A percentile compares a stretch with the other conserved stretches of the same genome.
These are phyloP conservation scores for Claviceps quebecensis DNA, from an alignment of 2,329 filamentous ascomycete genomes.

Conservation along the genomic window DNA sequence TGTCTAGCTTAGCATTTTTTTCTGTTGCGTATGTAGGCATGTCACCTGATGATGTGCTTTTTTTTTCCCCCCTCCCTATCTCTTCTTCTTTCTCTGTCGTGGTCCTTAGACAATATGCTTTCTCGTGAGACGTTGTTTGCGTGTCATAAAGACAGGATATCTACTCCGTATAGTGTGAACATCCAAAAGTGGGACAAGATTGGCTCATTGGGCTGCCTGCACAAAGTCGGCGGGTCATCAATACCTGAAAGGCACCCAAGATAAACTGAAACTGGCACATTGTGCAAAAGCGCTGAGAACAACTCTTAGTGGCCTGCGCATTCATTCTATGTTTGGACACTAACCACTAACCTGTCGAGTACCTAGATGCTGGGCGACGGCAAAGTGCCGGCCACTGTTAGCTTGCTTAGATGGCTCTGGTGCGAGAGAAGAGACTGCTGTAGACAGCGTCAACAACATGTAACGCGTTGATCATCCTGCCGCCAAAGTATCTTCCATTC, in stretches of 20 bases:
- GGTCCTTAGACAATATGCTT: background rate
- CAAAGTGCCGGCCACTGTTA: slow-evolving; percentile 33
- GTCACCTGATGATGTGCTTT: background rate
- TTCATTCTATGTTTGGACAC: slow-evolving; percentile 2
- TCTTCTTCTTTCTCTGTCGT: background rate
- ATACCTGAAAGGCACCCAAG: background rate
- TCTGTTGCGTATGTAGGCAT: background rate
- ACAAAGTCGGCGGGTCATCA: background rate
- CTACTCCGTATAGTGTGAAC: background rate
- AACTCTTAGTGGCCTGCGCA: background rate
- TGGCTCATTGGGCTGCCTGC: background rate
- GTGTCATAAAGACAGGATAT: too few relatives aligned
- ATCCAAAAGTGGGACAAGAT: background rate
- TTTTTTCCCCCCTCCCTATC: background rate
- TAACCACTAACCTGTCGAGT: slow-evolving; percentile 24
- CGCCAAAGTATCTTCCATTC: slow-evolving; percentile 92
- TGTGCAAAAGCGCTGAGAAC: background rate
- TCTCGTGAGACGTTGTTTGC: too few relatives aligned
- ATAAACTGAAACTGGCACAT: background rate
- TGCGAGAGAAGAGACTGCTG: slow-evolving; percentile 86
- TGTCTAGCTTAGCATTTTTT: slow-evolving; percentile 7
- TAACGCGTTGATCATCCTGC: slow-evolving; percentile 80
- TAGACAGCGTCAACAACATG: slow-evolving; percentile 98
- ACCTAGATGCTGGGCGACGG: slow-evolving; percentile 33
- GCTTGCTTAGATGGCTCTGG: slow-evolving; percentile 58